phyloP scores from a whole-genome alignment of 805 yeast species.

The Barnettozyma siamensis region DNA sequence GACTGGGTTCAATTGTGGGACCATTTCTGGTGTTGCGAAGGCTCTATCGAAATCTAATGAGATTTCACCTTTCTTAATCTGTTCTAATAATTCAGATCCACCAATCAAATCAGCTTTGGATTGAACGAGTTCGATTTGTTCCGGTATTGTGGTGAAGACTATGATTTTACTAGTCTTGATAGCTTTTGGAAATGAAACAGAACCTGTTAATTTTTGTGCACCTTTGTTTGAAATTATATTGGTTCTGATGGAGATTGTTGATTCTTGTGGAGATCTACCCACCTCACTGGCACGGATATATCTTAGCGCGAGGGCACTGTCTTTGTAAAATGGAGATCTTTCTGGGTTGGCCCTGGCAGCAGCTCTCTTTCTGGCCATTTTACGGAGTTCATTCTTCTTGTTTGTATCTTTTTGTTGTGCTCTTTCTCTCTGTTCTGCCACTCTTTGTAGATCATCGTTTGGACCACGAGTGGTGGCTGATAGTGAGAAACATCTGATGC shows the following conservation, averaged over 20 bases:
- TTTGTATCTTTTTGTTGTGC: conserved; percentile 21
- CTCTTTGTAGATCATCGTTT: conserved; percentile 24
- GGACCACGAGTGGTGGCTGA: conserved; percentile 15
- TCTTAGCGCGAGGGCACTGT: conserved; percentile 64
- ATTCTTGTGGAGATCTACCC: conserved; percentile 68
- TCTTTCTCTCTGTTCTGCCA: conserved; percentile 26
- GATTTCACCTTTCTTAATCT: conserved; percentile 45
- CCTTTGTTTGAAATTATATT: conserved; percentile 70
- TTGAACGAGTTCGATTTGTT: conserved; percentile 45
- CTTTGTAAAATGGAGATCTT: conserved; percentile 61
- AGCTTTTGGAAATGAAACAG: conserved; percentile 66
- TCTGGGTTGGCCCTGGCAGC: conserved; percentile 39
- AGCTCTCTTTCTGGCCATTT: conserved; percentile 30
- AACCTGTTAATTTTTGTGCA: conserved; percentile 67
- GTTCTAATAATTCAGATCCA: conserved; percentile 61
- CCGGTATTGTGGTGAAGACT: conserved; percentile 60
- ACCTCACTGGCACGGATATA: conserved; percentile 87
- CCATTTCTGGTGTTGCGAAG: conserved; percentile 81
- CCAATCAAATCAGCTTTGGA: conserved; percentile 59
- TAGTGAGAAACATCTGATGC: conserved; percentile 14
- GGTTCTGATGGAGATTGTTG: conserved; percentile 63
- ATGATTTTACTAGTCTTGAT: conserved; percentile 58
- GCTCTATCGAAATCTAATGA: conserved; percentile 63
- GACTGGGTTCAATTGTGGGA: conserved; percentile 51
- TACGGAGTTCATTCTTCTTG: conserved; percentile 32